Percentiles rank a stretch among this genome's conserved stretches.
Evolutionary conservation across 2,329 filamentous ascomycete species (phyloP).

Genomic region (Hortaea werneckii): DNA sequence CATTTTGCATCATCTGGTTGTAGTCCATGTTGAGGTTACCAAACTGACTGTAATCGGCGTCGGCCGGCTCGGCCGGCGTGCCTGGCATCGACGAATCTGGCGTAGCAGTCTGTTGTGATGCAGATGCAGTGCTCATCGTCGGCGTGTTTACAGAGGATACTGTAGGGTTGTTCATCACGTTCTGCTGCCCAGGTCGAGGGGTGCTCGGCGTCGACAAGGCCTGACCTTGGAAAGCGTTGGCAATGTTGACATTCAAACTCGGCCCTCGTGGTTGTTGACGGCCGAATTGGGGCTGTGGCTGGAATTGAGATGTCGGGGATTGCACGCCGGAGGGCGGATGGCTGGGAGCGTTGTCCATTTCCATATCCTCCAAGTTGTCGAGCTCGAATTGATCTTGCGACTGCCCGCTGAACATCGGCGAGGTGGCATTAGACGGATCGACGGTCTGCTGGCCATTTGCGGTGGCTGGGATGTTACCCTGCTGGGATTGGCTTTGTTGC

Average conservation of each 20-base stretch:
- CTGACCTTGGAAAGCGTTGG: conserved; percentile 55
- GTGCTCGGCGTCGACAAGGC: conserved; percentile 79
- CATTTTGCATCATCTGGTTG: conserved; percentile 27
- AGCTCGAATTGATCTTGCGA: conserved; percentile 23
- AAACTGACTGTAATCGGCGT: conserved; percentile 28
- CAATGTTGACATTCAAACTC: conserved; percentile 70
- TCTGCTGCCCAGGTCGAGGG: conserved; percentile 56
- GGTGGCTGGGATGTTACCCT: conserved; percentile 9
- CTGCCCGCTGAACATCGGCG: conserved; percentile 24
- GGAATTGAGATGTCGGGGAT: conserved; percentile 29
- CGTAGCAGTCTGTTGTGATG: conserved; percentile 44
- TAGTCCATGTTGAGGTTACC: conserved; percentile 32
- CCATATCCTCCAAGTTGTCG: conserved; percentile 78
- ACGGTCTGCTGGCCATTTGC: background rate
- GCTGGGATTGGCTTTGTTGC: conserved; percentile 22
- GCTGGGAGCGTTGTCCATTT: conserved; percentile 68
- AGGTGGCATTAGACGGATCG: conserved; percentile 7
- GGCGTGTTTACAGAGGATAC: conserved; percentile 96
- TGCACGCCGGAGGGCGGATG: conserved; percentile 5
- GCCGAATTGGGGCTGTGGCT: conserved; percentile 42
- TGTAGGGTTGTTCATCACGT: conserved; percentile 87
- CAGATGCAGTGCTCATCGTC: conserved; percentile 69
- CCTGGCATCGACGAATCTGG: conserved; percentile 59
- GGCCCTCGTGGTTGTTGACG: conserved; percentile 49
- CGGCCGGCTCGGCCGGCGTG: conserved; percentile 59